Evolutionary conservation across 1,139 yeast genomes (phyloP).

Genomic region (Magnusiomyces ingens): DNA sequence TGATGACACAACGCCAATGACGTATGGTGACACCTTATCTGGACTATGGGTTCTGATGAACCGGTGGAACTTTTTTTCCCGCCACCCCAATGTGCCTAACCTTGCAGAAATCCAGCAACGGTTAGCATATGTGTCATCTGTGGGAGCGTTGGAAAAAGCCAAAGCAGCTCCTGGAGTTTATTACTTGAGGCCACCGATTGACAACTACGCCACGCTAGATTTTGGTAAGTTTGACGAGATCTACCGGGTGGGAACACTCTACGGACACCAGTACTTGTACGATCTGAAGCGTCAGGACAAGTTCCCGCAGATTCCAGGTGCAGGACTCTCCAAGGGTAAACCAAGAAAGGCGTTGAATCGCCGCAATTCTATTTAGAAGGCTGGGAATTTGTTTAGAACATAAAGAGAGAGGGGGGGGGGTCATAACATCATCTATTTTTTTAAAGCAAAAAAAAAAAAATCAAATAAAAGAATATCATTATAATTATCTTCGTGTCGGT

Average conservation of each 20-base stretch:
- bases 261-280: conserved; percentile 56
- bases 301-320: conserved; percentile 60
- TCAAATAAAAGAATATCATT: not conserved
- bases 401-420: no score
- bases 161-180: conserved; percentile 79
- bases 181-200: conserved; percentile 93
- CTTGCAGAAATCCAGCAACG: conserved; percentile 94
- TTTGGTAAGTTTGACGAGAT: conserved; percentile 90
- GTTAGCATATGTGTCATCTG: conserved; percentile 91
- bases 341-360: conserved; percentile 36
- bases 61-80: conserved; percentile 85
- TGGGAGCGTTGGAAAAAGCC: conserved; percentile 83
- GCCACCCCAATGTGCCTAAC: conserved; percentile 82
- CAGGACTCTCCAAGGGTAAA: conserved; percentile 26
- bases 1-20: conserved; percentile 86
- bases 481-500: conserved; percentile 17
- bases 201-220: conserved; percentile 82
- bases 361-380: conserved; percentile 52
- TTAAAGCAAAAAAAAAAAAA: no score
- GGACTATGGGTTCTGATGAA: conserved; percentile 89
- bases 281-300: conserved; percentile 48
- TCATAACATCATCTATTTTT: no score
- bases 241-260: conserved; percentile 68
- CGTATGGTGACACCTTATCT: conserved; percentile 85
- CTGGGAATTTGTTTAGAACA: no score